phyloP scores from a whole-genome alignment of 2,329 filamentous ascomycete genomes.

The Botrytis byssoidea region DNA sequence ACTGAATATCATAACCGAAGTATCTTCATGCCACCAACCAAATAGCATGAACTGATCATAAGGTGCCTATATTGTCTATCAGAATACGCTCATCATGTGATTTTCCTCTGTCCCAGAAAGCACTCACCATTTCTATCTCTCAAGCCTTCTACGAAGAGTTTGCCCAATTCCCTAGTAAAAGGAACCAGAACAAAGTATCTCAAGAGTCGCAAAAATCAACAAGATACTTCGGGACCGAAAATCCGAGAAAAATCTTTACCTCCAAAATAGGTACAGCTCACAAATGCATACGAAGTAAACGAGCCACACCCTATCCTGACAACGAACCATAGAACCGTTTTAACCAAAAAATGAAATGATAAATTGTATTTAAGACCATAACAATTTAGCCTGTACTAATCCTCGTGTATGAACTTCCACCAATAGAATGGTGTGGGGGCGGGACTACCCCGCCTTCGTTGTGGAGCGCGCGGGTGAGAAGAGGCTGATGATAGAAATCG shows the following conservation, averaged over 20 bases:
- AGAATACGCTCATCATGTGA: background rate
- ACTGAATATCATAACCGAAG: too few species aligned
- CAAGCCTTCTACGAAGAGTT: background rate
- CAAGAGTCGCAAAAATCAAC: background rate
- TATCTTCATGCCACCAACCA: background rate
- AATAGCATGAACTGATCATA: constrained; percentile 20
- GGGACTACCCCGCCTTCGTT: background rate
- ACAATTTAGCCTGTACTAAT: constrained; percentile 4
- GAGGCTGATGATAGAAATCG: background rate
- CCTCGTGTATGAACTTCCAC: constrained; percentile 1
- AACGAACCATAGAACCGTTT: background rate
- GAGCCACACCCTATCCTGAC: background rate
- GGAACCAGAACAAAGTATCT: background rate
- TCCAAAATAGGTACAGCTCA: background rate
- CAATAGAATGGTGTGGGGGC: background rate
- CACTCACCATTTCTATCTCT: background rate
- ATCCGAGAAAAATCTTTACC: background rate
- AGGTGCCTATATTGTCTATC: constrained; percentile 3
- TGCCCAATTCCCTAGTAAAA: background rate
- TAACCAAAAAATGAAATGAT: background rate
- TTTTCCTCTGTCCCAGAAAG: background rate
- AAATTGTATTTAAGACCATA: background rate
- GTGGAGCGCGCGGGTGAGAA: background rate
- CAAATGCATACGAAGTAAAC: background rate
- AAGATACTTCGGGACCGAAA: too few species aligned